Base-by-base conservation (phyloP, 2,329 filamentous ascomycete species). In the Nemania abortiva region DNA sequence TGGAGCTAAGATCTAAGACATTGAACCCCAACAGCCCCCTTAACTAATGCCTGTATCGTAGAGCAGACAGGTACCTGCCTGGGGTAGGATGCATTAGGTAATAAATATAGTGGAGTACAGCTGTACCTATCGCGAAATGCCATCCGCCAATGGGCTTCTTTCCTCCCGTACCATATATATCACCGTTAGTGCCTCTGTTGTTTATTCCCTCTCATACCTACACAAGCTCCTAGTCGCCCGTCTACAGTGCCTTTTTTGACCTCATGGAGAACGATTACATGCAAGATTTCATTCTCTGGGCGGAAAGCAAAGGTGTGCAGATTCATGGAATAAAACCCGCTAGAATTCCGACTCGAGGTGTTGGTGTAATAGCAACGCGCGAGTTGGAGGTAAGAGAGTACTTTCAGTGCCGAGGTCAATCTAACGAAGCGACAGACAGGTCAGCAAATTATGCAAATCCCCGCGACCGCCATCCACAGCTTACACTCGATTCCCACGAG, bases 351-450 rank as follows among this genome's bases (percentile, higher is more conserved):
- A 20, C 42, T 20, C 42, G 42, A 47, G 42, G 42, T 47, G 42
- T 47, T 47, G 42, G 42, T 6, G n/a, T 47, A 47, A 47, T 47
- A 47, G 42, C 42, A 47, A 47, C 42, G 42, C 42, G 42, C 9
- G 42, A 47, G n/a, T 47, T 47, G 42, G 42, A 47, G 42, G 42
- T 47, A 47, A 47, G 42, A 47, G 42, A 42, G 24, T 15, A 22
- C 6, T 6, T 20, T 47, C 18, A 47, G 42, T 47, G 18, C n/a
- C 9, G 42, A 18, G 4, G 42, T 47, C n/a, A 4, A 47, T 47
- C 42, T 47, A 47, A 47, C 42, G 18, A 47, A 20, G 6, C 15
- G 42, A 20, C 42, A 47, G 42, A 47, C 9, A 47, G 42, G 18
- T 20, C 42, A 47, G 42, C 18, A 47, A 47, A 47, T 47, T 20